A percentile compares a stretch with the other conserved stretches of the same genome.
phyloP scores from a whole-genome alignment of 805 yeast genomes.

The Myxozyma mucilagina region DNA sequence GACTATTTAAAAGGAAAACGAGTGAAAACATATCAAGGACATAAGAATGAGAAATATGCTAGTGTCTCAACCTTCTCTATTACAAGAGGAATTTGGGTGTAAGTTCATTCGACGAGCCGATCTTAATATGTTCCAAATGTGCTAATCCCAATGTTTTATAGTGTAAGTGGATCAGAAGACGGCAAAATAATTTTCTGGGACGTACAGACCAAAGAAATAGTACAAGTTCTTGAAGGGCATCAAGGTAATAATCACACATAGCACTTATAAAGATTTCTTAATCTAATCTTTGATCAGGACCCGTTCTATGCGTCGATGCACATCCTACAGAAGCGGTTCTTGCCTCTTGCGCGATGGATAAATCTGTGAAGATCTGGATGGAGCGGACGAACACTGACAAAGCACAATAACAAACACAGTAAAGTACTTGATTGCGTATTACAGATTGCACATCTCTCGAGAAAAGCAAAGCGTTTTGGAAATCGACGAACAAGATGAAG shows the following conservation, averaged over 20 bases:
- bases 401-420: too few relatives aligned
- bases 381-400: too few relatives aligned
- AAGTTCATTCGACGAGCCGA: not conserved
- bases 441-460: too few relatives aligned
- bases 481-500: too few relatives aligned
- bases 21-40: conserved; percentile 62
- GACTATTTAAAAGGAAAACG: conserved; percentile 81
- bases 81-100: conserved; percentile 44
- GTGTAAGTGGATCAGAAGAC: conserved; percentile 60
- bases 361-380: conserved; percentile 19
- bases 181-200: conserved; percentile 65
- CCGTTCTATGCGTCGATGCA: conserved; percentile 33
- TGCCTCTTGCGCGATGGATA: conserved; percentile 32
- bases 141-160: not conserved
- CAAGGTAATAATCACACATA: conserved; percentile 13
- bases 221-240: conserved; percentile 38
- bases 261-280: not conserved
- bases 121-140: not conserved
- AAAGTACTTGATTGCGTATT: too few relatives aligned
- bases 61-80: conserved; percentile 56
- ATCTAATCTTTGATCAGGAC: conserved; percentile 7
- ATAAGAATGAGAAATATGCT: conserved; percentile 48
- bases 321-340: conserved; percentile 30
- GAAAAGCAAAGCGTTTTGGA: not conserved
- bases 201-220: conserved; percentile 57